Evolutionary conservation across 73 alveolate species (phyloP), one percentile per base, ranked within the genome.

Genomic region (Paramecium biaurelia): DNA sequence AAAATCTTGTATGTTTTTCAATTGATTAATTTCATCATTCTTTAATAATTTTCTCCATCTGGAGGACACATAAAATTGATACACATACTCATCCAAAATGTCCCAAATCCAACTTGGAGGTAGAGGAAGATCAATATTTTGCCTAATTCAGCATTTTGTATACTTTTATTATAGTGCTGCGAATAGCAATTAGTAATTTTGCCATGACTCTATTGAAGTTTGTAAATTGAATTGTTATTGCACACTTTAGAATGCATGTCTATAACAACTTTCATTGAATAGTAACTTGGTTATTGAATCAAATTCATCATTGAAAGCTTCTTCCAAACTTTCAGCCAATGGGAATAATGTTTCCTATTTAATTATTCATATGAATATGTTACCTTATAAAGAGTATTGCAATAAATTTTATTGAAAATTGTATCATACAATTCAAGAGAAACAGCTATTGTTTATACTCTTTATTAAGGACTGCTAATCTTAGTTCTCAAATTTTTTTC

Each of bases 81-180:
- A 74, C 12, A 41, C 59, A 41, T 37, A 74, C 26, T 74, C 87
- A 74, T 74, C 87, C 15, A 74, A 74, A 21, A 74, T 74, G 35
- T 74, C 87, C 57, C 59, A 74, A 34, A 74, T 74, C 87, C 87
- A 74, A 37, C 59, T 37, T 8, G 87, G 87, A 32, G 87, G 87
- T 2, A 74, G 45, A 7, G 87, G 87, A 34, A 74, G 37, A 37
- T 74, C 87, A 37, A 37, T 23, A 15, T 74, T 74, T 74, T 74
- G 58, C 45, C 59, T 74, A 41, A 37, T 34, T 74, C 45, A 41
- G 37, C 37, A 34, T 32, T 4, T 37, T 15, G 37, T 32, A 63
- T 63, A 63, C 84, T 63, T 63, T 32, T 63, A 63, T 32, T 30
- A 30, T 2, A 63, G 45, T 63, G 84, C 84, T 14, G 45, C 18